Base-by-base conservation (phyloP, 2,329 filamentous ascomycete genomes). In the Penicillium polonicum region DNA sequence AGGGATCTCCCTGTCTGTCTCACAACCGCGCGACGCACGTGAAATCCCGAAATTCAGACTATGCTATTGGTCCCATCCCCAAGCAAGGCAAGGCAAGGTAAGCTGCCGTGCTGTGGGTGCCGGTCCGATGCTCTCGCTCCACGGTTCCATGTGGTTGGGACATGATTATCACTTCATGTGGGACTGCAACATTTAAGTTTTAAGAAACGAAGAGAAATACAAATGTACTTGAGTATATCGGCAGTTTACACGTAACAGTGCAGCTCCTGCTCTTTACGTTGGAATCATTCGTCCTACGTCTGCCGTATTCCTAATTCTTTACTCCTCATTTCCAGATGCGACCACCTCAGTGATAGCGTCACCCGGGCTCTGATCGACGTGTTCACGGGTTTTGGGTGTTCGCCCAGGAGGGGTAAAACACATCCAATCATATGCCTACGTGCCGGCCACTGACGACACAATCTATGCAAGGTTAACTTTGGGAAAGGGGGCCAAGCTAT, bases 391-490 rank as follows among this genome's bases (percentile, higher is more conserved):
- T 21, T 10, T 1, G 33, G 52, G 41, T 27, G 27, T 52, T 57
- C 42, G 27, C 55, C 54, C 46, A 50, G 12, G 52, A 41, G 52
- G 42, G 55, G 41, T 25, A 43, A 45, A 39, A 38, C 39, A 42
- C 5, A 25, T 9, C 62, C 62, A 65, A 66, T 63, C 53, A 58
- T 10, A 17, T 23, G 2, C 6, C 12, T 36, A 27, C 12, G 15
- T 39, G 25, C 17, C 42, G 31, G 44, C 49, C 44, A 53, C 52
- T 31, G 6, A 33, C 19, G 43, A 45, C 41, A 60, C 52, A 58
- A 60, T 55, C 57, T 39, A 62, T 57, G 63, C 64, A 61, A 64
- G 64, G 59, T 65, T 62, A 48, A 51, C 56, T 64, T 60, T 48
- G 9, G n/a, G 33, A 53, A 44, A 23, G 42, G 50, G 50, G 52